Conservation (phyloP, 306 rosid species). For the Trifolium repens region DNA sequence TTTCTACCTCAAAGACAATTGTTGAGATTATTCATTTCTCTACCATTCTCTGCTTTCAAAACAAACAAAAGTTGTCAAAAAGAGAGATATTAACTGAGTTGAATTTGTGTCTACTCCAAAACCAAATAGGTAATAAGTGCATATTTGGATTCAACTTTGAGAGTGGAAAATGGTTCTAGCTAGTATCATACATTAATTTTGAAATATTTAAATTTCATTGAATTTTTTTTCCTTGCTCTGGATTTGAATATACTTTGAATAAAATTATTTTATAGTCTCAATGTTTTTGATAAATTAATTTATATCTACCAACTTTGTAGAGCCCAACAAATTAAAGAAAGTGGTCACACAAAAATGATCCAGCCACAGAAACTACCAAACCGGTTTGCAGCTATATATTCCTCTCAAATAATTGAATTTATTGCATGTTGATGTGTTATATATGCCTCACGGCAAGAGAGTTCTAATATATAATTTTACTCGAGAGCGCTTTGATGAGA, state of each 20-base stretch:
- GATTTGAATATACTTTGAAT: too few relatives aligned
- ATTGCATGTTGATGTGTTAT: neutral
- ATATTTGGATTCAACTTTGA: too few relatives aligned
- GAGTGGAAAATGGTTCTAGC: too few relatives aligned
- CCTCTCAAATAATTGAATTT: neutral
- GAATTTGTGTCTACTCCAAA: too few relatives aligned
- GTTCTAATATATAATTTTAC: neutral
- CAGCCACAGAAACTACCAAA: neutral
- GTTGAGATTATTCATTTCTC: slow-evolving; percentile 24
- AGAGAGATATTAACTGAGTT: too few relatives aligned
- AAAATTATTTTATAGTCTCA: too few relatives aligned
- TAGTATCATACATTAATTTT: too few relatives aligned
- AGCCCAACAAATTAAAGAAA: neutral
- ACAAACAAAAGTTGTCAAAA: neutral
- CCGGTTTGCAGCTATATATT: neutral
- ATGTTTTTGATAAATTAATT: too few relatives aligned
- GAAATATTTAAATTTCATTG: too few relatives aligned
- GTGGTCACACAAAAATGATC: neutral
- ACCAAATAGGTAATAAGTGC: too few relatives aligned
- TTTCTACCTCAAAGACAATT: slow-evolving; percentile 24
- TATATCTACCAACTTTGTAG: neutral
- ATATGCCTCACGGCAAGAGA: neutral
- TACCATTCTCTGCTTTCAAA: neutral
- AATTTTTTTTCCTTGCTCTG: too few relatives aligned
- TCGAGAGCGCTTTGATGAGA: too few relatives aligned